Conservation (phyloP, 257 asterid species). For the Perilla frutescens region DNA sequence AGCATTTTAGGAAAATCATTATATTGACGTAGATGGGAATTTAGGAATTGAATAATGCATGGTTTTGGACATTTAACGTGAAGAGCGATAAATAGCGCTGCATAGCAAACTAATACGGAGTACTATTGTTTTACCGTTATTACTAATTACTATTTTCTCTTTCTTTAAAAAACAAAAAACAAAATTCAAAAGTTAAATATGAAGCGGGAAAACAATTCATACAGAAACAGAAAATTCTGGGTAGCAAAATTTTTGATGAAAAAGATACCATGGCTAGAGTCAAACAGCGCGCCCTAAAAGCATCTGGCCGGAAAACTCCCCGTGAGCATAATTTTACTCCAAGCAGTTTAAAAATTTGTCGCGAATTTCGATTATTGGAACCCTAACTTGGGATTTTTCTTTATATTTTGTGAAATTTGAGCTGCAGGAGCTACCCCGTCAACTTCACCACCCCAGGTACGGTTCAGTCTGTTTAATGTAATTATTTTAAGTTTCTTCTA, state of each 20-base stretch:
- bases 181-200: not conserved
- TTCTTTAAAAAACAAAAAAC: no score
- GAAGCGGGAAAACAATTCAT: slow-evolving; percentile 45
- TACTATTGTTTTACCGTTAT: no score
- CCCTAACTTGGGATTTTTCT: slow-evolving; percentile 43
- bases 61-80: no score
- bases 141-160: no score
- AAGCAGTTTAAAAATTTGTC: not conserved
- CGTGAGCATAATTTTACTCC: slow-evolving; percentile 38
- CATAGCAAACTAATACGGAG: no score
- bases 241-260: slow-evolving; percentile 4
- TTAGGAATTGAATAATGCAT: not conserved
- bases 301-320: slow-evolving; percentile 32
- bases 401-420: slow-evolving; percentile 27
- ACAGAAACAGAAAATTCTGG: not conserved
- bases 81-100: no score
- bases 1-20: not conserved
- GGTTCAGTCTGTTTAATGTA: not conserved
- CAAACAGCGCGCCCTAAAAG: slow-evolving; percentile 50
- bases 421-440: slow-evolving; percentile 53
- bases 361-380: slow-evolving; percentile 26
- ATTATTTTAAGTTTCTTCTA: not conserved
- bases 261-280: slow-evolving; percentile 62
- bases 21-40: not conserved
- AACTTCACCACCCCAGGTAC: slow-evolving; percentile 41